Evolutionary conservation across 2,329 filamentous ascomycete species (phyloP).

Genomic region (Lachnellula hyalina): DNA sequence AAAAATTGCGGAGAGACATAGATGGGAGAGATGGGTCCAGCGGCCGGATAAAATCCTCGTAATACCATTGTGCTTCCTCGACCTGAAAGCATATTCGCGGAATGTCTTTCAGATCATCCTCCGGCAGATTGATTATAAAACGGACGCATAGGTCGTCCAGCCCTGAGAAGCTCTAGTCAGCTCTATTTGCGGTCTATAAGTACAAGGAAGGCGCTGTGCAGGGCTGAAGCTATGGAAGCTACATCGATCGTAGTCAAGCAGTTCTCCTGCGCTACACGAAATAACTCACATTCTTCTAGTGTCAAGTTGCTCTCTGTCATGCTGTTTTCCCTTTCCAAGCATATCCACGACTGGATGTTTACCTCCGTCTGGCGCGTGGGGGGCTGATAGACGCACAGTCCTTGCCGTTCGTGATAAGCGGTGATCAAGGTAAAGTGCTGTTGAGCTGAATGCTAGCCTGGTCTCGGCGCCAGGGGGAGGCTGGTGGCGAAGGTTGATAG

Average conservation of each 20-base stretch:
- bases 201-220: not conserved
- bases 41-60: constrained; percentile 97
- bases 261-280: not conserved
- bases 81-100: constrained; percentile 97
- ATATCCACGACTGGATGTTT: constrained; percentile 46
- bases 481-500: not conserved
- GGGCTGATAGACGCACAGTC: constrained; percentile 9
- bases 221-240: not conserved
- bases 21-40: constrained; percentile 79
- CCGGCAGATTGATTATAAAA: constrained; percentile 94
- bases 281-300: constrained; percentile 74
- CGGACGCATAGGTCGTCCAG: constrained; percentile 96
- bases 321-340: constrained; percentile 51
- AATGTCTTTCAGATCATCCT: constrained; percentile 65
- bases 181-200: not conserved
- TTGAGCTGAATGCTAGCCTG: not conserved
- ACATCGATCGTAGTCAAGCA: not conserved
- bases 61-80: constrained; percentile 99
- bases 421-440: not conserved
- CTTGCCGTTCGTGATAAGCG: not conserved
- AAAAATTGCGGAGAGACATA: constrained; percentile 80
- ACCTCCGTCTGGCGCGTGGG: constrained; percentile 5
- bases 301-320: constrained; percentile 78
- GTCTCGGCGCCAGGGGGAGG: not conserved
- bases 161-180: constrained; percentile 48